Percentiles rank a stretch among this genome's conserved stretches.
Evolutionary conservation across 306 rosid genomes (phyloP).

Genomic region (Acacia crassicarpa): DNA sequence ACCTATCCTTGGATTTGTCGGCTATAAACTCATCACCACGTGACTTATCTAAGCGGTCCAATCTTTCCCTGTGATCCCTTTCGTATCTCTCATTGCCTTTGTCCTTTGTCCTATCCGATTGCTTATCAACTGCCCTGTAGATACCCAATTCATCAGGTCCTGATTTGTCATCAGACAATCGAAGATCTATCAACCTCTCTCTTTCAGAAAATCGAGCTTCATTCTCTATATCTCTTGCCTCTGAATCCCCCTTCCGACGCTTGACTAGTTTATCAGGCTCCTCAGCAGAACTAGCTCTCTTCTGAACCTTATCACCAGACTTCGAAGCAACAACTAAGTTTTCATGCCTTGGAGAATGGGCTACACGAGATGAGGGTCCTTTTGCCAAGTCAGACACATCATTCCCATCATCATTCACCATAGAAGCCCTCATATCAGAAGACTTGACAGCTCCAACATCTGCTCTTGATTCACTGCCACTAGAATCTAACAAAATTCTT

Average conservation of each 20-base stretch:
- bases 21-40: conserved; percentile 72
- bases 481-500: conserved; percentile 49
- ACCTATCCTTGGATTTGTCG: conserved; percentile 83
- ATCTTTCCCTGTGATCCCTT: conserved; percentile 80
- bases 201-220: conserved; percentile 75
- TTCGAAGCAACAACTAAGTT: conserved; percentile 51
- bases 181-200: conserved; percentile 73
- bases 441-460: conserved; percentile 66
- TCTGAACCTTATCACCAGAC: conserved; percentile 80
- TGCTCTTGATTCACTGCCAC: conserved; percentile 65
- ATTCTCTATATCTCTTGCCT: conserved; percentile 70
- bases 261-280: conserved; percentile 88
- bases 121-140: conserved; percentile 68
- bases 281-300: conserved; percentile 88
- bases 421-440: conserved; percentile 59
- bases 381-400: conserved; percentile 63
- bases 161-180: conserved; percentile 66
- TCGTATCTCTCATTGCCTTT: conserved; percentile 87
- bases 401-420: conserved; percentile 70
- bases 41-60: conserved; percentile 82
- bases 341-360: conserved; percentile 87
- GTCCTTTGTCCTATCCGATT: conserved; percentile 79
- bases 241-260: conserved; percentile 86
- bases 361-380: conserved; percentile 68
- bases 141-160: conserved; percentile 65